Conservation (phyloP, 495 filamentous ascomycete species). For the Clavariopsis aquatica region DNA sequence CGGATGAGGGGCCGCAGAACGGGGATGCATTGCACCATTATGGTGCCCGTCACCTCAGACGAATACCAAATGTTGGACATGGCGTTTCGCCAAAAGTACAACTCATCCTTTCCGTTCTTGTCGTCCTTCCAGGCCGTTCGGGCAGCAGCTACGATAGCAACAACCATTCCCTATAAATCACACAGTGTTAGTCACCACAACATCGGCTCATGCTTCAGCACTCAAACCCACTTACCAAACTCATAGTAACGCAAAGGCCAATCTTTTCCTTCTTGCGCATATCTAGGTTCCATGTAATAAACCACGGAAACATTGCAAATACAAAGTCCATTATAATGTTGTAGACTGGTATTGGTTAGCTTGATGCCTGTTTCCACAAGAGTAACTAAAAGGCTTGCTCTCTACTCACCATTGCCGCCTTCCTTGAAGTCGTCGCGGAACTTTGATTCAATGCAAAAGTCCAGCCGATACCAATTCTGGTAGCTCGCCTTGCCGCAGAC, state of each 20-base stretch:
- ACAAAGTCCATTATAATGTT: constrained; percentile 25
- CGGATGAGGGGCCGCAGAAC: constrained; percentile 14
- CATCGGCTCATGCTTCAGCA: too few species aligned
- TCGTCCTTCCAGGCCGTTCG: constrained; percentile 14
- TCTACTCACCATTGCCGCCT: constrained; percentile 14
- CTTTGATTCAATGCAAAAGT: not conserved
- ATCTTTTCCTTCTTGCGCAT: constrained; percentile 21
- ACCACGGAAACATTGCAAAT: constrained; percentile 13
- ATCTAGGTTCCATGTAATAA: constrained; percentile 16
- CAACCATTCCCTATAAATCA: not conserved
- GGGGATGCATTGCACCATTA: constrained; percentile 22
- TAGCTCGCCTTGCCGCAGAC: constrained; percentile 10
- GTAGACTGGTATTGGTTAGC: not conserved
- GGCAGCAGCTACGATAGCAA: constrained; percentile 9
- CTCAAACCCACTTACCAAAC: constrained; percentile 11
- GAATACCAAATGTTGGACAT: constrained; percentile 24
- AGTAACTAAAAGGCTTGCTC: not conserved
- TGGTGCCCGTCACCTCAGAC: constrained; percentile 14
- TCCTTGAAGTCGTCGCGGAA: constrained; percentile 17
- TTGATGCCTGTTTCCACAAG: not conserved
- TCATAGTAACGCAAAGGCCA: constrained; percentile 21
- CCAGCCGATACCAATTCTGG: constrained; percentile 12
- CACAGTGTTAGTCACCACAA: not conserved
- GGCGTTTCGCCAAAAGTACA: constrained; percentile 19
- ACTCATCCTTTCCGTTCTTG: constrained; percentile 3